Evolutionary conservation across 768 basidiomycete genomes (phyloP).

Genomic region (Agaricus sinodeliciosus): DNA sequence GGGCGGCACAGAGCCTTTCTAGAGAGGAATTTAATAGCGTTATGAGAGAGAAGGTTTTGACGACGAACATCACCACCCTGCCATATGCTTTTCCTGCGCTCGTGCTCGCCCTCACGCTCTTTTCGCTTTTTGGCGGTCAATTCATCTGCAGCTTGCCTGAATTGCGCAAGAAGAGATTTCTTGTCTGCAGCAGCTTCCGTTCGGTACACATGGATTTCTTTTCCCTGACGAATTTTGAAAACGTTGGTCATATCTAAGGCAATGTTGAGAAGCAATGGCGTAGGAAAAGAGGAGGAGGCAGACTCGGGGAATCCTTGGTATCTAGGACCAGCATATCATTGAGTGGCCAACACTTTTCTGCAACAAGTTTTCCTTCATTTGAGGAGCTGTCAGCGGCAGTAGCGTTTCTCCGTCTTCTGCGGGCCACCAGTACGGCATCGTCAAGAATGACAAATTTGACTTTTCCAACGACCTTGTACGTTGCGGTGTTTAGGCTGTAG

Average conservation of each 20-base stretch:
- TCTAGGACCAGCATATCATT: constrained; percentile 94
- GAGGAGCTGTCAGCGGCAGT: constrained; percentile 35
- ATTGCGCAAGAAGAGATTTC: constrained; percentile 75
- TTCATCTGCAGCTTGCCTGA: constrained; percentile 92
- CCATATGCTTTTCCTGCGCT: constrained; percentile 77
- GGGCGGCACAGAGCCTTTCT: constrained; percentile 36
- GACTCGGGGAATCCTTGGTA: constrained; percentile 91
- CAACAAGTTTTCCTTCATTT: constrained; percentile 74
- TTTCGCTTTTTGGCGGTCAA: constrained; percentile 82
- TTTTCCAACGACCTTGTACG: constrained; percentile 84
- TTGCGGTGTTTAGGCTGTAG: constrained; percentile 84
- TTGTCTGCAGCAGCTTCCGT: constrained; percentile 81
- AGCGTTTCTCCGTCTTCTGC: constrained; percentile 62
- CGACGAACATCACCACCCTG: constrained; percentile 30
- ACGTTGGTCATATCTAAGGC: constrained; percentile 80
- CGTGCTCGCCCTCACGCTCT: constrained; percentile 91
- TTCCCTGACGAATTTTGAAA: constrained; percentile 89
- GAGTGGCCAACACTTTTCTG: constrained; percentile 89
- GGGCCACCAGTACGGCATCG: constrained; percentile 85
- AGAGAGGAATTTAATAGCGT: background rate
- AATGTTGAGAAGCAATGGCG: constrained; percentile 4
- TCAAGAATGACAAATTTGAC: constrained; percentile 90
- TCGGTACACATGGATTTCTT: constrained; percentile 92
- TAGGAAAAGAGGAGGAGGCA: constrained; percentile 19
- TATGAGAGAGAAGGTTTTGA: background rate